A percentile compares a stretch with the other conserved stretches of the same genome.
Conservation (phyloP, 1,139 yeast genomes). For the Yamadazyma spencermartinsiae region DNA sequence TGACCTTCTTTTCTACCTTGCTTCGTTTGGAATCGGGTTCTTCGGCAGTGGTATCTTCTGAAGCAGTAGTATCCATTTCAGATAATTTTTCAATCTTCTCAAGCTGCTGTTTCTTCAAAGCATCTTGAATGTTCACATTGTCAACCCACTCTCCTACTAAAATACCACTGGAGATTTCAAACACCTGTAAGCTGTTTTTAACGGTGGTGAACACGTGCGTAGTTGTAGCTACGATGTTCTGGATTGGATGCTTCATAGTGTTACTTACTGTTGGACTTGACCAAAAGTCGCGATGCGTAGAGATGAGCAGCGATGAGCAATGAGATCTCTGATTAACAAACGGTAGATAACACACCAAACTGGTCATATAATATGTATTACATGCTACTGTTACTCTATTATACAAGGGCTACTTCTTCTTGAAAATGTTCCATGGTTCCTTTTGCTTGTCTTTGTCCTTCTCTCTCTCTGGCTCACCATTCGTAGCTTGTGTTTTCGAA, state of each 20-base stretch:
- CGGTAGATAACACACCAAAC: no score
- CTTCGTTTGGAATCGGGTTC: constrained; percentile 28
- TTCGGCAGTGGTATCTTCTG: constrained; percentile 9
- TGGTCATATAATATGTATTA: background rate
- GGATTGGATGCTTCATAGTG: constrained; percentile 73
- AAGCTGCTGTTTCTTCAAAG: constrained; percentile 46
- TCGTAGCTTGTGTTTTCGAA: constrained; percentile 5
- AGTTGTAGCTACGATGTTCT: constrained; percentile 49
- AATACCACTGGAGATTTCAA: constrained; percentile 31
- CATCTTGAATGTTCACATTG: constrained; percentile 42
- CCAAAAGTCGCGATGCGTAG: constrained; percentile 8
- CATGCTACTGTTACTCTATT: background rate
- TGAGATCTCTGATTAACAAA: background rate
- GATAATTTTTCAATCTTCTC: constrained; percentile 30
- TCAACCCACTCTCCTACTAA: constrained; percentile 61
- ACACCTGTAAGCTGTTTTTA: constrained; percentile 57
- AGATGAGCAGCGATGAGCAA: background rate
- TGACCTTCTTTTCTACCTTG: constrained; percentile 31
- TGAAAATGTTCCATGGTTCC: constrained; percentile 14
- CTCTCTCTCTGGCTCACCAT: constrained; percentile 3
- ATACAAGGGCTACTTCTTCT: constrained; percentile 5
- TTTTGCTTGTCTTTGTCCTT: constrained; percentile 6
- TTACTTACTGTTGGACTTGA: no score
- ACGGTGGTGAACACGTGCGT: constrained; percentile 53
- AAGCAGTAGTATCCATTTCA: constrained; percentile 16